A percentile compares a stretch with the other conserved stretches of the same genome.
Conservation (phyloP, 2,329 filamentous ascomycete genomes). For the Colletotrichum sp. region DNA sequence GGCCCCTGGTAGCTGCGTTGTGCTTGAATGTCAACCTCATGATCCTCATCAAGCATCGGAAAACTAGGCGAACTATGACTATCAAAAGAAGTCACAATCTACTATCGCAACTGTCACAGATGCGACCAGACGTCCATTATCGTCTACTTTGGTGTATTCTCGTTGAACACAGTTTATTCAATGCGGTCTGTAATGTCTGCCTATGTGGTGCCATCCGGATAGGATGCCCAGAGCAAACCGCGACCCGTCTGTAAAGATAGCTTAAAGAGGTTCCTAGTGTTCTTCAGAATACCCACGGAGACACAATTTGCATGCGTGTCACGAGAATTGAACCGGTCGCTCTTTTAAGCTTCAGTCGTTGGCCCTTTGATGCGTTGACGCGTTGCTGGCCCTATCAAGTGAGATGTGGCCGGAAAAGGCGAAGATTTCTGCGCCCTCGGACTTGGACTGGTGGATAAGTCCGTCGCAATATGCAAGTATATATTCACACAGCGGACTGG, state of each 20-base stretch:
- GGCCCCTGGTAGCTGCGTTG: rapidly evolving
- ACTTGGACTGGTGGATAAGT: not conserved
- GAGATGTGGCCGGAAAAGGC: no score
- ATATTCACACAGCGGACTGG: no score
- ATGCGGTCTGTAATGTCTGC: not conserved
- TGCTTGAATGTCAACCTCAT: not conserved
- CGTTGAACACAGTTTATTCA: rapidly evolving
- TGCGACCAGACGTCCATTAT: rapidly evolving
- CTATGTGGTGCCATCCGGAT: rapidly evolving
- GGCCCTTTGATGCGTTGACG: not conserved
- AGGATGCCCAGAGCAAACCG: rapidly evolving
- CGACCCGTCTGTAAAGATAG: rapidly evolving
- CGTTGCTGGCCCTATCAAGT: not conserved
- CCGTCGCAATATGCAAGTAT: no score
- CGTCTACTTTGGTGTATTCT: not conserved
- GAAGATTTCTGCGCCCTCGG: not conserved
- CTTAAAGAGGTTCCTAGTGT: not conserved
- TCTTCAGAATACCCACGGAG: not conserved
- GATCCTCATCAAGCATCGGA: not conserved
- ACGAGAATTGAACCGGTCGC: not conserved
- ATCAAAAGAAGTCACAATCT: not conserved
- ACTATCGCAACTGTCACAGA: rapidly evolving
- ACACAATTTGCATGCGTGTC: no score
- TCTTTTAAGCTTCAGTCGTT: not conserved
- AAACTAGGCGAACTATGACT: not conserved